Base-by-base conservation (phyloP, 2,329 filamentous ascomycete genomes). In the Colletotrichum neosansevieriae region DNA sequence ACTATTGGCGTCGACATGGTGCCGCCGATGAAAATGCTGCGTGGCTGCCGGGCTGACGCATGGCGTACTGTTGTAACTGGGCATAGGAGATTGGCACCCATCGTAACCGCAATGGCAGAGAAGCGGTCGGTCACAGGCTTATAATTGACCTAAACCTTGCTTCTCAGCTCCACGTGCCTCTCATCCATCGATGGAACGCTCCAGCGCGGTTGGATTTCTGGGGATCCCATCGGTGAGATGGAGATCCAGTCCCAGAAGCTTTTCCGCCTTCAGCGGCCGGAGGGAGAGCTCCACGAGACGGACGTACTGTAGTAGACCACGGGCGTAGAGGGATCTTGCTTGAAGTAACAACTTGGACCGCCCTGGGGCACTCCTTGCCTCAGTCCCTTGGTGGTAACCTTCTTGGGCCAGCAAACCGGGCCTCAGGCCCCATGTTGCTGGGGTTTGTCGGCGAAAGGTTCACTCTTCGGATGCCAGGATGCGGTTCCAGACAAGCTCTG, bases 1-100 rank as follows among this genome's bases (percentile, higher is more conserved):
- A 58, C 3, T 32, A 66, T 56, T 34, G 56, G 56, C 56, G 61
- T 66, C 24, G 61, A 59, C 66, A 66, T 66, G 24, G 21, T 51
- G 21, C 5, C 34, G 42, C 29, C 10, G 49, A 42, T 38, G 34
- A 38, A 38, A 36, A 34, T 36, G 11, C 11, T 24, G 3, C 11
- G 15, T 5, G 12, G 15, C 44, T 21, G 7, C 21, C 19, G n/a
- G 13, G 15, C 40, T 34, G 58, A 13, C 21, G 21, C 54, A 65
- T 69, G 34, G 56, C 44, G 19, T 38, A n/a, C n/a, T n/a, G n/a
- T n/a, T n/a, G n/a, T n/a, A n/a, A 21, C 2, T 0, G 17, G n/a
- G 24, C n/a, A 21, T 34, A 1, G 4, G 0, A 7, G 2, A 7
- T 4, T 4, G 2, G 5, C 24, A 5, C 24, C n/a, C 11, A 12